Evolutionary conservation across 768 basidiomycete species (phyloP), one percentile per base, ranked within the genome.

Genomic region (Fomitopsis pulvina): DNA sequence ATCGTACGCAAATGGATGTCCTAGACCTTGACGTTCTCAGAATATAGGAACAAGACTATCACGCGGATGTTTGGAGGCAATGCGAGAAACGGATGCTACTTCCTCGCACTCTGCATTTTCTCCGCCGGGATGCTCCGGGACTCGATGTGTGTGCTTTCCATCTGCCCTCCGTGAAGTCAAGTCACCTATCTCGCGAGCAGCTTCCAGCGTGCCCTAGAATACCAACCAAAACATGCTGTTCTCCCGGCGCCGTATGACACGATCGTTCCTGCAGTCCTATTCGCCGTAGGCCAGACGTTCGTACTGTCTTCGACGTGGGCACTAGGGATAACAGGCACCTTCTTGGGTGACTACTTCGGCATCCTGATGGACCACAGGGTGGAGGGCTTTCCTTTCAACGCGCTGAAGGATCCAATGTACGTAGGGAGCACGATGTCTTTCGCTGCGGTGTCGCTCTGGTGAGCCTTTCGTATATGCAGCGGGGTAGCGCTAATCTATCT

Each of bases 301-400:
- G 95, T 97, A 48, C 49, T 93, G 41, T 84, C 82, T 11, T 92
- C 89, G 26, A 96, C 92, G 4, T 96, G 83, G 79, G 83, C 87
- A 0, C 70, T 99, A 4, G 95, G 95, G 2, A 70, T 97, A 59
- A 97, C 95, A 2, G 95, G 94, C 30, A 96, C 92, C 2, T 96
- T 93, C 73, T 73, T 91, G 41, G 87, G 71, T 1, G 87, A 87
- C 62, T 90, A 90, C 62, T 90, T 92, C 56, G 89, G 87, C 3
- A 88, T 91, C 52, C 68, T 89, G 55, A 92, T 87, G 92, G 83
- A 91, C 60, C 75, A 84, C 52, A 75, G 89, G 45, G 93, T 97
- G n/a, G 86, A 92, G 60, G 86, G 88, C 20, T 99, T 99, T 74
- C 95, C 95, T 0, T 99, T 97, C 76, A 95, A 95, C 63, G 77